phyloP scores from a whole-genome alignment of 2,329 filamentous ascomycete species.

The Periconia digitata region DNA sequence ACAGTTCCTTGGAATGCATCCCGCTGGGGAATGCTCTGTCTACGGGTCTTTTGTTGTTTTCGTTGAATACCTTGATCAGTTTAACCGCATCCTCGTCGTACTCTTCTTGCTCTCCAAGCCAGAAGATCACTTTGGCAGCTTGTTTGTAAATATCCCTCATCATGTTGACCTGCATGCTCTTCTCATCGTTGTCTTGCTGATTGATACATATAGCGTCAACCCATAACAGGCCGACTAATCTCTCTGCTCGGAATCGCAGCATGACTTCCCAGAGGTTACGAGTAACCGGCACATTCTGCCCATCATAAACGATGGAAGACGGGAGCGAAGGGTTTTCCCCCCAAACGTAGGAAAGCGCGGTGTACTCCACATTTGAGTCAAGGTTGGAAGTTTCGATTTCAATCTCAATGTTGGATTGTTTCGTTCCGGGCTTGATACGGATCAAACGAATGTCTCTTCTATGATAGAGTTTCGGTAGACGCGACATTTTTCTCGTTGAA shows the following conservation, averaged over 20 bases:
- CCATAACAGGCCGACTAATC: constrained; percentile 3
- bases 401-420: not conserved
- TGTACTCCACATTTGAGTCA: constrained; percentile 1
- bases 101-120: constrained; percentile 9
- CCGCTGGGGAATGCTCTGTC: not conserved
- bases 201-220: constrained; percentile 1
- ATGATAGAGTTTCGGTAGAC: too few relatives aligned
- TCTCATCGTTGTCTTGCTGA: constrained; percentile 7
- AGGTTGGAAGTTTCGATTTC: not conserved
- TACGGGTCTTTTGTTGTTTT: not conserved
- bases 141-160: constrained; percentile 13
- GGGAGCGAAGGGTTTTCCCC: constrained; percentile 3
- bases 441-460: constrained; percentile 2
- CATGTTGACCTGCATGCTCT: constrained; percentile 9
- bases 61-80: constrained; percentile 4
- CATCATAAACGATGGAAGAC: not conserved
- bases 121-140: constrained; percentile 10
- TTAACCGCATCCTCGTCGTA: constrained; percentile 7
- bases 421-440: constrained; percentile 1
- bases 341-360: constrained; percentile 16
- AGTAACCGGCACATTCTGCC: constrained; percentile 1
- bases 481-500: too few relatives aligned
- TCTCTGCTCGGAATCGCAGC: not conserved
- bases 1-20: too few relatives aligned
- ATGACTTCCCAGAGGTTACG: constrained; percentile 1